phyloP scores from a whole-genome alignment of 2,329 filamentous ascomycete species.

The Keithomyces neogunnii region DNA sequence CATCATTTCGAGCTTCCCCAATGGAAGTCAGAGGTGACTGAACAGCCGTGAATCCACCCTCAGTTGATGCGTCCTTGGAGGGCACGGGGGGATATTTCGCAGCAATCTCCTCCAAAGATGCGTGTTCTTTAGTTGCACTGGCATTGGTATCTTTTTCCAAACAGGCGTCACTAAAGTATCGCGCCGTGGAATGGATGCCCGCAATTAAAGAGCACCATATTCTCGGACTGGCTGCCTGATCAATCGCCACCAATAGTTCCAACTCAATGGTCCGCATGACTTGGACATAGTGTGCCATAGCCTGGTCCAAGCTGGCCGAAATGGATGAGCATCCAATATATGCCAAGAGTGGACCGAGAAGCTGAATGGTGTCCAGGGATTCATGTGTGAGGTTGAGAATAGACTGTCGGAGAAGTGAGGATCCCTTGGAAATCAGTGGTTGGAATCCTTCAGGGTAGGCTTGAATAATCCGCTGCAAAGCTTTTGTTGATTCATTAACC shows the following conservation, averaged over 20 bases:
- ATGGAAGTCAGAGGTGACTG: slow-evolving; percentile 11
- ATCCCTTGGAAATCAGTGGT: slow-evolving; percentile 21
- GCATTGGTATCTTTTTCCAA: slow-evolving; percentile 10
- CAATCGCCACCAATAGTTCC: slow-evolving; percentile 28
- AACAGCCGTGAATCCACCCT: neutral
- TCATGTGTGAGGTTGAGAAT: slow-evolving; percentile 13
- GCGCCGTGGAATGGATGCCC: slow-evolving; percentile 24
- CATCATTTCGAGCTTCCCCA: slow-evolving; percentile 25
- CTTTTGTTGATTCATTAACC: slow-evolving; percentile 31
- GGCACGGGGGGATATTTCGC: slow-evolving; percentile 21
- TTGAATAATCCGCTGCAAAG: slow-evolving; percentile 29
- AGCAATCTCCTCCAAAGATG: slow-evolving; percentile 9
- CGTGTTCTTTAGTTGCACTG: slow-evolving; percentile 12
- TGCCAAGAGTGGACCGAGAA: slow-evolving; percentile 35
- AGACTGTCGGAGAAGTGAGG: slow-evolving; percentile 17
- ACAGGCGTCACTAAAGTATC: slow-evolving; percentile 35
- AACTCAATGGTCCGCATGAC: slow-evolving; percentile 26
- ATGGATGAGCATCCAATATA: slow-evolving; percentile 39
- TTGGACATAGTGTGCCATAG: slow-evolving; percentile 32
- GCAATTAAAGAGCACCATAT: slow-evolving; percentile 30
- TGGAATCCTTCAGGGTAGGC: slow-evolving; percentile 27
- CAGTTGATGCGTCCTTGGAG: slow-evolving; percentile 9
- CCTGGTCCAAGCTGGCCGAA: slow-evolving; percentile 10
- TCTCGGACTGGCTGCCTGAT: slow-evolving; percentile 20
- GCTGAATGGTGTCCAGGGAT: slow-evolving; percentile 20